Percentiles rank a stretch among this genome's conserved stretches.
These are phyloP conservation scores for Marchantia polymorpha DNA, from an alignment of 225 moss, liverwort and hornwort genomes.

Conservation along the genomic window DNA sequence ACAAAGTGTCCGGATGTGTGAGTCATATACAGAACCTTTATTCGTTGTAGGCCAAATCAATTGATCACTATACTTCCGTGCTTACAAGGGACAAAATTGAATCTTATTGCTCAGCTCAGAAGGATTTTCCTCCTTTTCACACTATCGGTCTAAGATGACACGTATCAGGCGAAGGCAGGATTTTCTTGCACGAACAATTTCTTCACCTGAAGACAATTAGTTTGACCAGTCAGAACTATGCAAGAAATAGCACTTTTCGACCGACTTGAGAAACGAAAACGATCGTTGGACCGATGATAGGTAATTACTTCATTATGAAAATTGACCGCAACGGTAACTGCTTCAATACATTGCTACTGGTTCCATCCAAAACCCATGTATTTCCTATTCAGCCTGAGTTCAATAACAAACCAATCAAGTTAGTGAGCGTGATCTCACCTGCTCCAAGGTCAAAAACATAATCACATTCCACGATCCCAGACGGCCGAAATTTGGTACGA, in stretches of 20 bases:
- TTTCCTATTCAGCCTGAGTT: not conserved
- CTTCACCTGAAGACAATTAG: conserved; percentile 56
- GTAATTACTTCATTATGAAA: too few relatives aligned
- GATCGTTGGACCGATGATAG: too few relatives aligned
- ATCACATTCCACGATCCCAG: conserved; percentile 99
- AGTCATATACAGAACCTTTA: not conserved
- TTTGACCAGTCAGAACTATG: not conserved
- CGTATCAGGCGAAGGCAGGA: conserved; percentile 12
- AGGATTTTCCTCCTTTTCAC: not conserved
- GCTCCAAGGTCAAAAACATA: conserved; percentile 96
- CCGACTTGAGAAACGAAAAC: not conserved
- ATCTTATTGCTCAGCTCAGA: conserved; percentile 4
- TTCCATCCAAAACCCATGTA: not conserved
- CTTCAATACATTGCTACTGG: too few relatives aligned
- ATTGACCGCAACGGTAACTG: too few relatives aligned
- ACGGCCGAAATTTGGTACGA: conserved; percentile 88
- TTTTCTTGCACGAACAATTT: conserved; percentile 61
- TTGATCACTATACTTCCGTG: not conserved
- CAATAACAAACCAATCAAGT: not conserved
- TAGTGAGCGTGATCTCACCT: conserved; percentile 43
- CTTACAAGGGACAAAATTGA: conserved; percentile 17
- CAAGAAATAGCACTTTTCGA: not conserved
- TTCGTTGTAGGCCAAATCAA: not conserved
- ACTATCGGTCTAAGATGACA: not conserved
- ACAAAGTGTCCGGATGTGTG: not conserved